phyloP scores from a whole-genome alignment of 23 red algal genomes.

The Gracilaria gracilis region DNA sequence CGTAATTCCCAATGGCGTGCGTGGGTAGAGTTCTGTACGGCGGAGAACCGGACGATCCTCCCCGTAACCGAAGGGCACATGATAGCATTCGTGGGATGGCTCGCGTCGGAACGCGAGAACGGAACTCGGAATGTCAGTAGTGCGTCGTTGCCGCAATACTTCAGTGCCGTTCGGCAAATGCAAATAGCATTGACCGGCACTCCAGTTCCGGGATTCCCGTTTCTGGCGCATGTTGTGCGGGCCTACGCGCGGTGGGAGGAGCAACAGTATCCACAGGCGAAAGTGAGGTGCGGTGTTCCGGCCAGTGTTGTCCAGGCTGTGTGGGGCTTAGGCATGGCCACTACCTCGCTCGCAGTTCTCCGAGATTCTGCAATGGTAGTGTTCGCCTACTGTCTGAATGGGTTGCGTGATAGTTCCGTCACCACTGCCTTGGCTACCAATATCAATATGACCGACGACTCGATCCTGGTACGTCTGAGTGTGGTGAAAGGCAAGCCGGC shows the following conservation, averaged over 20 bases:
- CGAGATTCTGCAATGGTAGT: background rate
- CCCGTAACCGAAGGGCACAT: constrained; percentile 10
- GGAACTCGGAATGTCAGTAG: background rate
- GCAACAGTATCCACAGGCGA: background rate
- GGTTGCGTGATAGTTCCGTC: constrained; percentile 22
- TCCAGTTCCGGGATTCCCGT: background rate
- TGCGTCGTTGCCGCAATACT: constrained; percentile 1
- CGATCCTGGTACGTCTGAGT: background rate
- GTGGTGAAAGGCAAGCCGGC: background rate
- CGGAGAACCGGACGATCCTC: background rate
- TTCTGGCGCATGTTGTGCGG: background rate
- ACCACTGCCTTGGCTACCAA: background rate
- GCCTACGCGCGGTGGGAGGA: constrained; percentile 21
- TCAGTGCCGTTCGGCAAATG: constrained; percentile 7
- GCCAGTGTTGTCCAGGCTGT: background rate
- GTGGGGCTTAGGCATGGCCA: background rate
- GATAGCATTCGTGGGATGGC: background rate
- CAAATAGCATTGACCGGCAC: background rate
- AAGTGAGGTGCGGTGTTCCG: background rate
- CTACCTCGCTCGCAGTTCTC: background rate
- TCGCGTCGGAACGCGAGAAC: background rate
- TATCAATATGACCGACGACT: background rate
- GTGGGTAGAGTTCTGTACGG: constrained; percentile 14
- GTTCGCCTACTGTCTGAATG: constrained; percentile 21
- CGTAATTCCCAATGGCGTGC: constrained; percentile 29